Base-by-base conservation (phyloP, 2,329 filamentous ascomycete species). In the Fusarium brevicatenulatum region DNA sequence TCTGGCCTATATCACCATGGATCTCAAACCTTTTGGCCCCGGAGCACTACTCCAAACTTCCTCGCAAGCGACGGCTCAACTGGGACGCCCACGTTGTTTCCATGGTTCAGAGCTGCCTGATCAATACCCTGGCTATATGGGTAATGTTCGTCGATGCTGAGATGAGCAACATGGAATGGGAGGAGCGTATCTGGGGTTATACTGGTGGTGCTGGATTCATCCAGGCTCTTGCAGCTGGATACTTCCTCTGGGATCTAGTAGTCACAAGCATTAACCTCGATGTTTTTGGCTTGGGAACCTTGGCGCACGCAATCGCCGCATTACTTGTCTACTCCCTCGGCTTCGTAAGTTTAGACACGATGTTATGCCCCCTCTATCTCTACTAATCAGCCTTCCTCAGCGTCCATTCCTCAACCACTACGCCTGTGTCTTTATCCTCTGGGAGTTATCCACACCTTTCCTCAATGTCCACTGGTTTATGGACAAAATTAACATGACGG, bases 381-480 rank as follows among this genome's bases (percentile, higher is more conserved):
- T 46, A 9, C 63, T 61, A 43, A 55, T 39, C 11, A 28, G 23
- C 21, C 13, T 55, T 71, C 39, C 40, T 36, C 79, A 96, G 93
- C 88, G 93, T 68, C 94, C 94, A 4, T 95, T 95, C 78, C 87
- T 95, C 73, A 95, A 95, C 84, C 95, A 91, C 85, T 97, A 96
- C 82, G 92, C 89, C 63, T 88, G 89, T 63, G 90, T 90, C 67
- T 97, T 97, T 82, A 93, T 97, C 77, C 91, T 96, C 66, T 97
- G 95, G 89, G 94, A 97, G 82, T 88, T 97, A 43, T 95, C 93
- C 32, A 93, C 92, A 9, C 93, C 93, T 12, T 95, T 96, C 82
- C 87, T 96, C 65, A 97, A 97, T 80, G 89, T 95, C 79, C 94
- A 97, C 85, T 97, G 94, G 94, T 96, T 96, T 85, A 93, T 93